Conservation (phyloP, 1,139 yeast genomes). For the Torulaspora pretoriensis region DNA sequence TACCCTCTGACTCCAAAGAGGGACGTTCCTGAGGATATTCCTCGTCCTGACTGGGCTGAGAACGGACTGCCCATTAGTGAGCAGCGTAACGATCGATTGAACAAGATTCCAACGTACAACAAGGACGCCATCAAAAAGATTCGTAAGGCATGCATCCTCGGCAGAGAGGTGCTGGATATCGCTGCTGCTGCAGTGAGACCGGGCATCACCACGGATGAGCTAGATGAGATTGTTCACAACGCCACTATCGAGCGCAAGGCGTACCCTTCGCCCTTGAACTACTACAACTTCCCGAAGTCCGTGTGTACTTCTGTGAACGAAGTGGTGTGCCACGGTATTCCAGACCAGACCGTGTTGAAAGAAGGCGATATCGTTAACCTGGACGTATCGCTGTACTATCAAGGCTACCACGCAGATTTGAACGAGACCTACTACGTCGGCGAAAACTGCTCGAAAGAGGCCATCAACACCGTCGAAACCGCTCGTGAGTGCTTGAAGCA, state of each 20-base stretch:
- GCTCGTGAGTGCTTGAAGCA: slow-evolving; percentile 82
- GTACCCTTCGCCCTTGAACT: slow-evolving; percentile 94
- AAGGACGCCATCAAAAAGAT: slow-evolving; percentile 69
- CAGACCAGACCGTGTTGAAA: slow-evolving; percentile 76
- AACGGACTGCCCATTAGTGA: slow-evolving; percentile 80
- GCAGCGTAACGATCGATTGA: slow-evolving; percentile 64
- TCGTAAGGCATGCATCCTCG: slow-evolving; percentile 67
- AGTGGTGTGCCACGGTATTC: slow-evolving; percentile 95
- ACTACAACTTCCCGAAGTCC: slow-evolving; percentile 90
- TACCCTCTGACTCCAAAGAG: slow-evolving; percentile 80
- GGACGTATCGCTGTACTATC: slow-evolving; percentile 79
- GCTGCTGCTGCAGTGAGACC: slow-evolving; percentile 82
- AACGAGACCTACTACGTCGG: slow-evolving; percentile 98
- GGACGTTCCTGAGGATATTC: slow-evolving; percentile 64
- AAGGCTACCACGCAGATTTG: slow-evolving; percentile 90
- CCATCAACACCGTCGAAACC: slow-evolving; percentile 87
- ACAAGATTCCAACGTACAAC: slow-evolving; percentile 57
- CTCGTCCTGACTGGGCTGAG: slow-evolving; percentile 77
- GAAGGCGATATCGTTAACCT: slow-evolving; percentile 95
- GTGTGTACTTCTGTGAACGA: slow-evolving; percentile 93
- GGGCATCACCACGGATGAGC: slow-evolving; percentile 90
- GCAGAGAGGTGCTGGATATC: slow-evolving; percentile 80
- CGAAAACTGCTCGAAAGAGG: slow-evolving; percentile 77
- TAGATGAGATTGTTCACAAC: slow-evolving; percentile 79
- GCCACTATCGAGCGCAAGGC: slow-evolving; percentile 87